These are phyloP conservation scores for Trypanosoma mega DNA, from an alignment of 208 protist species.

Conservation along the genomic window DNA sequence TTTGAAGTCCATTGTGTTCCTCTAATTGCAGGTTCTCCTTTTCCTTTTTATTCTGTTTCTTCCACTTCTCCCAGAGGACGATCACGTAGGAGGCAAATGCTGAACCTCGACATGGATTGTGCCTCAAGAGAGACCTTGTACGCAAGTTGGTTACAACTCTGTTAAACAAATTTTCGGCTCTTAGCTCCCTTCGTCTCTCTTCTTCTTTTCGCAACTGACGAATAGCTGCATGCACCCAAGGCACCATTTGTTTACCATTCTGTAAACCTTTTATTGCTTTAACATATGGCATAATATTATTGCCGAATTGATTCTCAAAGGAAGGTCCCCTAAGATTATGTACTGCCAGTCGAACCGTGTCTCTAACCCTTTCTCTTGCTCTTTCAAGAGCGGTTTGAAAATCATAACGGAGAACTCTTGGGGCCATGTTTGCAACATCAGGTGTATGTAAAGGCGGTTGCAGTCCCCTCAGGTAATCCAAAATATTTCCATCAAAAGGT, in stretches of 20 bases:
- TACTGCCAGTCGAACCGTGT: not conserved
- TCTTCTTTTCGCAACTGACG: constrained; percentile 12
- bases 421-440: constrained; percentile 15
- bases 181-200: constrained; percentile 10
- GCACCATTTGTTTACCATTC: not conserved
- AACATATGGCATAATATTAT: constrained; percentile 20
- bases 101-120: constrained; percentile 11
- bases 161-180: not conserved
- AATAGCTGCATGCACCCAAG: constrained; percentile 10
- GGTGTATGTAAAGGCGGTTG: not conserved
- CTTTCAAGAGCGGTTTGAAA: constrained; percentile 7
- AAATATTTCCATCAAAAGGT: constrained; percentile 19
- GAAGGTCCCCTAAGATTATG: not conserved
- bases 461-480: constrained; percentile 20
- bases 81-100: constrained; percentile 21
- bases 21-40: not conserved
- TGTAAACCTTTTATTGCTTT: constrained; percentile 8
- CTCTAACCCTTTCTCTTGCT: not conserved
- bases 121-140: constrained; percentile 8
- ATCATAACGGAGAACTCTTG: constrained; percentile 15
- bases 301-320: constrained; percentile 20
- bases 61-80: constrained; percentile 23
- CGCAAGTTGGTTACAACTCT: constrained; percentile 24
- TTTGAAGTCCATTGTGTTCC: not conserved
- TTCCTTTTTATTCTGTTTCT: constrained; percentile 7